Conservation (phyloP, 2,329 filamentous ascomycete species). For the Colletotrichum sp. region DNA sequence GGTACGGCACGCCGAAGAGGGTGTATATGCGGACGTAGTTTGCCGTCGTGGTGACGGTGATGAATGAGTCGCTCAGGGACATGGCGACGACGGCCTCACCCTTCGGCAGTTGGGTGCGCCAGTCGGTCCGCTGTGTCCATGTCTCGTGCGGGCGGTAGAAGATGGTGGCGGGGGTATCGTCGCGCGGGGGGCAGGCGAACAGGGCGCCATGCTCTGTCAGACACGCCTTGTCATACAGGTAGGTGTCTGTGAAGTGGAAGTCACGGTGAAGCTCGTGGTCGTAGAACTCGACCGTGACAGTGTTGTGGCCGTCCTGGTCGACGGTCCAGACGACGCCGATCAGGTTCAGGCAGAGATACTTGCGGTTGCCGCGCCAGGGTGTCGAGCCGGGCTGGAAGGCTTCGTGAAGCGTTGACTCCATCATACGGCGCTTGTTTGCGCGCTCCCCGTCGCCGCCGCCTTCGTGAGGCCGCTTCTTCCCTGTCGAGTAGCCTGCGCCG, state of each 20-base stretch:
- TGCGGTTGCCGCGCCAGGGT: constrained; percentile 92
- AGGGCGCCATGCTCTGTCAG: constrained; percentile 84
- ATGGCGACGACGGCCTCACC: constrained; percentile 90
- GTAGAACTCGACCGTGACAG: constrained; percentile 96
- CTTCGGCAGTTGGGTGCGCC: constrained; percentile 84
- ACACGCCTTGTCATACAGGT: constrained; percentile 94
- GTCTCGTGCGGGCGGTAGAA: constrained; percentile 98
- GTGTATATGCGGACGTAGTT: constrained; percentile 94
- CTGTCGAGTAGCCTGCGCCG: constrained; percentile 83
- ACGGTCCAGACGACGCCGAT: constrained; percentile 97
- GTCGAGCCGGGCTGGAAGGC: constrained; percentile 94
- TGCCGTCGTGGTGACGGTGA: constrained; percentile 85
- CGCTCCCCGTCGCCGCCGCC: constrained; percentile 53
- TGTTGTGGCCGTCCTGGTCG: constrained; percentile 91
- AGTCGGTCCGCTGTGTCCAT: constrained; percentile 90
- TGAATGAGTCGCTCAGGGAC: constrained; percentile 87
- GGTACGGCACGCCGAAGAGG: constrained; percentile 86
- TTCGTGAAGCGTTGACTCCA: constrained; percentile 74
- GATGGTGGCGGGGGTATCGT: constrained; percentile 72
- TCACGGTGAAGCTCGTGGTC: constrained; percentile 91
- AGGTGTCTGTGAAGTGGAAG: constrained; percentile 97
- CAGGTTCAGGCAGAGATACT: constrained; percentile 91
- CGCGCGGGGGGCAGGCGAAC: constrained; percentile 76
- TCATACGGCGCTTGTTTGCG: constrained; percentile 53
- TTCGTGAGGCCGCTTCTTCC: constrained; percentile 55